Percentiles rank a stretch among this genome's conserved stretches.
phyloP scores from a whole-genome alignment of 2,329 filamentous ascomycete species.

The Aspergillus texensis region DNA sequence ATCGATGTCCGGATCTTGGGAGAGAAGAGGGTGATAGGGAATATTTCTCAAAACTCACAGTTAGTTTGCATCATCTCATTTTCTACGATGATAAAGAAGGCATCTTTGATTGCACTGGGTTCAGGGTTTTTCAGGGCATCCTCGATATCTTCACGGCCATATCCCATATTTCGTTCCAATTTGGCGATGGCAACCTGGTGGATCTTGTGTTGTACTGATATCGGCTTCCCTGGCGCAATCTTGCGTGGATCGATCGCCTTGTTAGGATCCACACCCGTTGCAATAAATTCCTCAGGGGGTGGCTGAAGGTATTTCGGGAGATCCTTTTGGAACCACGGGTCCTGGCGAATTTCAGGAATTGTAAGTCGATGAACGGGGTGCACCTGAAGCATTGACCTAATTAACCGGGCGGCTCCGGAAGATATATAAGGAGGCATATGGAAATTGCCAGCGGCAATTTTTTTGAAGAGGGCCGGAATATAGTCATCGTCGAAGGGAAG shows the following conservation, averaged over 20 bases:
- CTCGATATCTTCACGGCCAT: constrained; percentile 90
- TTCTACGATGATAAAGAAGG: constrained; percentile 95
- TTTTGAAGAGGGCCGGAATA: constrained; percentile 95
- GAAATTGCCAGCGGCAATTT: constrained; percentile 94
- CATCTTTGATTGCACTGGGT: constrained; percentile 97
- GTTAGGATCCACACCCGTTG: constrained; percentile 90
- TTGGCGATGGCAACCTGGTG: constrained; percentile 93
- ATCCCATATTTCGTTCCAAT: constrained; percentile 97
- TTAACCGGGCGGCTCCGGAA: constrained; percentile 70
- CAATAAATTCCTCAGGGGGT: constrained; percentile 87
- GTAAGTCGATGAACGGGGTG: constrained; percentile 94
- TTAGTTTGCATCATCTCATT: constrained; percentile 97
- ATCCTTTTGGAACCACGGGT: constrained; percentile 91
- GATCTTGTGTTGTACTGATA: constrained; percentile 81
- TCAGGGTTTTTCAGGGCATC: constrained; percentile 90
- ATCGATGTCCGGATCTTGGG: not conserved
- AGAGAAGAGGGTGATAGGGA: not conserved
- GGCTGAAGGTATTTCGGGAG: constrained; percentile 84
- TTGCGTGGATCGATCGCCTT: constrained; percentile 84
- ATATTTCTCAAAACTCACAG: constrained; percentile 62
- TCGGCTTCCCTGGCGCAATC: constrained; percentile 76
- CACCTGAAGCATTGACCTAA: constrained; percentile 91
- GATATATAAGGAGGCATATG: constrained; percentile 91
- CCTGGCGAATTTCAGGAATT: constrained; percentile 87
- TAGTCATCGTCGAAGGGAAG: constrained; percentile 98